Conservation (phyloP, 2,329 filamentous ascomycete species). For the Colletotrichum noveboracense region DNA sequence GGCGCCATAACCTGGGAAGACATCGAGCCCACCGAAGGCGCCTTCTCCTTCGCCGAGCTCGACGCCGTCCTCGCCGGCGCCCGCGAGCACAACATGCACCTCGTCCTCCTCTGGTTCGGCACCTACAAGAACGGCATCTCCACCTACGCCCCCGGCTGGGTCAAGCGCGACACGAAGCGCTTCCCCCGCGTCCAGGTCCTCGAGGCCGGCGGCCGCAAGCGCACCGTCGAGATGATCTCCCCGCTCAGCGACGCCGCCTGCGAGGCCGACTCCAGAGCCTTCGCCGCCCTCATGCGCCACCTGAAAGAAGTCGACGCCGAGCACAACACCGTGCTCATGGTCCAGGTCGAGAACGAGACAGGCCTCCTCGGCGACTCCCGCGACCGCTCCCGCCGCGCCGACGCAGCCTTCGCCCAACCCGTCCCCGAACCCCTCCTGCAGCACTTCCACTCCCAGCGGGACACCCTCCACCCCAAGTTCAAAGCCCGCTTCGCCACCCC, state of each 20-base stretch:
- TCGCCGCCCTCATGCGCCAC: slow-evolving; percentile 35
- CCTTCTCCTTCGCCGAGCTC: slow-evolving; percentile 38
- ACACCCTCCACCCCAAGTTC: slow-evolving; percentile 33
- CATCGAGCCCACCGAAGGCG: slow-evolving; percentile 39
- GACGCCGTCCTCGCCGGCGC: slow-evolving; percentile 36
- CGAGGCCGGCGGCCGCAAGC: slow-evolving; percentile 35
- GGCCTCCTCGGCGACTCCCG: slow-evolving; percentile 57
- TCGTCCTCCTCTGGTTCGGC: slow-evolving; percentile 44
- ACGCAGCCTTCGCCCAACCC: slow-evolving; percentile 42
- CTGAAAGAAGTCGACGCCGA: slow-evolving; percentile 46
- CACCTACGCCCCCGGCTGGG: slow-evolving; percentile 39
- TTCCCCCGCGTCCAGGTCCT: slow-evolving; percentile 37
- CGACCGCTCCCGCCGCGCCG: slow-evolving; percentile 46
- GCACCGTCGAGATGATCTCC: slow-evolving; percentile 37
- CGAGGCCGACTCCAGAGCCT: slow-evolving; percentile 35
- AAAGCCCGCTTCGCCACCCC: slow-evolving; percentile 28
- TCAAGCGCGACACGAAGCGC: slow-evolving; percentile 37
- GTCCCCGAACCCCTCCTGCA: slow-evolving; percentile 32
- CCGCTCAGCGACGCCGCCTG: slow-evolving; percentile 32
- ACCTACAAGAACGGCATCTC: slow-evolving; percentile 44
- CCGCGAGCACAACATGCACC: slow-evolving; percentile 34
- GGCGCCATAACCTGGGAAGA: slow-evolving; percentile 41
- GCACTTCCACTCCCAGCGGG: slow-evolving; percentile 21
- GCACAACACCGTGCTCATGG: slow-evolving; percentile 58
- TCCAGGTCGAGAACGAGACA: slow-evolving; percentile 63